Conservation (phyloP, 495 filamentous ascomycete species). For the Penicillium lividum region DNA sequence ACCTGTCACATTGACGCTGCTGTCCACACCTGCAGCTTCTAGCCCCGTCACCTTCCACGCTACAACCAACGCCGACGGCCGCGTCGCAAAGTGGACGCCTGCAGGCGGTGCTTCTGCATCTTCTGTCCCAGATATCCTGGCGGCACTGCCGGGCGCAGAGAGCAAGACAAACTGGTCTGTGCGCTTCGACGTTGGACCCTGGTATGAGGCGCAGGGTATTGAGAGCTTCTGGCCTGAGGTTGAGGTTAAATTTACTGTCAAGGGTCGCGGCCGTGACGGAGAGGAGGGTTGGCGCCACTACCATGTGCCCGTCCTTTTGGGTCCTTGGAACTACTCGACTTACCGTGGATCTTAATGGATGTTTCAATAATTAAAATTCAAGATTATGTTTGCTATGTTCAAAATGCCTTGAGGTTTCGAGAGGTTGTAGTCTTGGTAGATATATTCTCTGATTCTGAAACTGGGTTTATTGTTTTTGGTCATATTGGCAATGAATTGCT, state of each 20-base stretch:
- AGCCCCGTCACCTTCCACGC: conserved; percentile 57
- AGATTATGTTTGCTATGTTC: too few relatives aligned
- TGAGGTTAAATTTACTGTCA: conserved; percentile 79
- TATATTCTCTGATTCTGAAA: too few relatives aligned
- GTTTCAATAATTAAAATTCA: too few relatives aligned
- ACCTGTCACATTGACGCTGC: conserved; percentile 55
- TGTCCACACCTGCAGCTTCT: conserved; percentile 34
- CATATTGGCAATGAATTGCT: neutral
- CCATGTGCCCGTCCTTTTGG: conserved; percentile 87
- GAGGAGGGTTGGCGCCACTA: conserved; percentile 74
- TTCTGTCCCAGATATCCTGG: conserved; percentile 54
- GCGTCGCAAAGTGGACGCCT: conserved; percentile 76
- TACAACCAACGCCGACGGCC: conserved; percentile 81
- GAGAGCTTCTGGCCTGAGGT: conserved; percentile 91
- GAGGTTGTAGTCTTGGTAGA: too few relatives aligned
- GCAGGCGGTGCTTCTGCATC: conserved; percentile 44
- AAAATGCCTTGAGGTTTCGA: too few relatives aligned
- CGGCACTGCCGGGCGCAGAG: conserved; percentile 36
- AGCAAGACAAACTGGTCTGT: conserved; percentile 66
- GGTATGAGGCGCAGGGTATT: conserved; percentile 67
- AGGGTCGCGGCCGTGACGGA: conserved; percentile 51
- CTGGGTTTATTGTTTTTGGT: neutral
- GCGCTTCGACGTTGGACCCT: conserved; percentile 73
- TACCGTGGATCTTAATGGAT: conserved; percentile 67
- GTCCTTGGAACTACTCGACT: conserved; percentile 90